These are phyloP conservation scores for Aspergillus avenaceus DNA, from an alignment of 495 filamentous ascomycete genomes.

Conservation along the genomic window DNA sequence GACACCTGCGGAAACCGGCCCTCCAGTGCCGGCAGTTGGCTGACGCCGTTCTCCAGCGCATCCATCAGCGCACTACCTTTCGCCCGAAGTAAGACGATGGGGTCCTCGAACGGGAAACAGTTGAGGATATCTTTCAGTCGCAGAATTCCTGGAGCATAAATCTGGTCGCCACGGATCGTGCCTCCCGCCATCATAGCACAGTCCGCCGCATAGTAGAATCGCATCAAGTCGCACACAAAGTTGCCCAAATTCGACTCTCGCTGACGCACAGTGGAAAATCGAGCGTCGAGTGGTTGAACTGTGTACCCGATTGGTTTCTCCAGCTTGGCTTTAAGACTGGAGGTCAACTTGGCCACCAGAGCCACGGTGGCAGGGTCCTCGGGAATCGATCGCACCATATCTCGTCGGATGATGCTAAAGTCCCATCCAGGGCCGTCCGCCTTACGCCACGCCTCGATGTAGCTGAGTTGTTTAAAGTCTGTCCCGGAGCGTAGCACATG, in stretches of 20 bases:
- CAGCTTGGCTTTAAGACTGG: slow-evolving; percentile 65
- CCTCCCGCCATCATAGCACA: slow-evolving; percentile 82
- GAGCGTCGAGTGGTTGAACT: slow-evolving; percentile 71
- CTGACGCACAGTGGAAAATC: slow-evolving; percentile 75
- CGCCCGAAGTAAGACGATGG: slow-evolving; percentile 71
- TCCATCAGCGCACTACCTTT: slow-evolving; percentile 62
- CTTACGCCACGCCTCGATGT: slow-evolving; percentile 68
- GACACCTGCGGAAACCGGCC: slow-evolving; percentile 74
- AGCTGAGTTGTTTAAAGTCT: slow-evolving; percentile 88
- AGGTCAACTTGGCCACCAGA: slow-evolving; percentile 64
- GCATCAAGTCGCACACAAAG: slow-evolving; percentile 88
- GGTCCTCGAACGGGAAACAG: slow-evolving; percentile 92
- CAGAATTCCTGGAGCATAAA: slow-evolving; percentile 77
- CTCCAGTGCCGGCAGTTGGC: slow-evolving; percentile 76
- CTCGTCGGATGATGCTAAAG: slow-evolving; percentile 70
- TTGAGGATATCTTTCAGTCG: slow-evolving; percentile 70
- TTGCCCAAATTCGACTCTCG: slow-evolving; percentile 82
- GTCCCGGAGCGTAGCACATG: slow-evolving; percentile 80
- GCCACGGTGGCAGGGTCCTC: slow-evolving; percentile 52
- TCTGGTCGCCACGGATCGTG: slow-evolving; percentile 86
- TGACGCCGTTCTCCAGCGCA: slow-evolving; percentile 79
- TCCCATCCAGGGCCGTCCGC: slow-evolving; percentile 56
- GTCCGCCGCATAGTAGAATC: slow-evolving; percentile 72
- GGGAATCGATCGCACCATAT: slow-evolving; percentile 62
- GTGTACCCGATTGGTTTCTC: slow-evolving; percentile 83